Evolutionary conservation across 768 basidiomycete genomes (phyloP).

Genomic region (Hebeloma cylindrosporum): DNA sequence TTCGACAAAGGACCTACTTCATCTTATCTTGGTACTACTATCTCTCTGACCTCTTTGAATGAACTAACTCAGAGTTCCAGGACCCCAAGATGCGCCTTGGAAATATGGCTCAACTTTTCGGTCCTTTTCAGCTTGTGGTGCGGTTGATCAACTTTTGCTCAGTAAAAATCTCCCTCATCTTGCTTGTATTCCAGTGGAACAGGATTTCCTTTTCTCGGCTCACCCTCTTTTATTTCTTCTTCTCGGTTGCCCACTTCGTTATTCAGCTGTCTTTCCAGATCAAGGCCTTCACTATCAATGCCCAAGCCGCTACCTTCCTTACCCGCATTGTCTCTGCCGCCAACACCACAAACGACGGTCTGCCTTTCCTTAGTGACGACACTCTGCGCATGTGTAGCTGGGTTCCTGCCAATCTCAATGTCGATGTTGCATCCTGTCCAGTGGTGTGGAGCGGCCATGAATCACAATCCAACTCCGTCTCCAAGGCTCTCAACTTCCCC

Average conservation of each 20-base stretch:
- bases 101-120: slow-evolving; percentile 18
- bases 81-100: no score
- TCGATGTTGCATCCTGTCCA: slow-evolving; percentile 41
- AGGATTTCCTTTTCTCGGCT: slow-evolving; percentile 68
- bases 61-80: no score
- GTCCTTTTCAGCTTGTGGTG: slow-evolving; percentile 25
- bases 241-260: slow-evolving; percentile 64
- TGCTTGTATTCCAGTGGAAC: slow-evolving; percentile 62
- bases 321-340: slow-evolving; percentile 49
- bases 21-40: slow-evolving; percentile 21
- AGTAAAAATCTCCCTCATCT: not conserved
- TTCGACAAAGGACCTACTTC: slow-evolving; percentile 47
- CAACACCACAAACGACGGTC: slow-evolving; percentile 44
- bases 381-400: slow-evolving; percentile 58
- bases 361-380: slow-evolving; percentile 49
- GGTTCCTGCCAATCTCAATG: slow-evolving; percentile 44
- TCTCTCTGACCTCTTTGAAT: no score
- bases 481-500: slow-evolving; percentile 12
- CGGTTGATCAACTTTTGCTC: not conserved
- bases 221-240: slow-evolving; percentile 63
- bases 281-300: slow-evolving; percentile 65
- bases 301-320: slow-evolving; percentile 53
- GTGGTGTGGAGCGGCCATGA: slow-evolving; percentile 61
- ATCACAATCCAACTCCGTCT: slow-evolving; percentile 22
- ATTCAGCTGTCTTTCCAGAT: slow-evolving; percentile 71